Base-by-base conservation (phyloP, 2,329 filamentous ascomycete species). In the Dactylella cylindrospora region DNA sequence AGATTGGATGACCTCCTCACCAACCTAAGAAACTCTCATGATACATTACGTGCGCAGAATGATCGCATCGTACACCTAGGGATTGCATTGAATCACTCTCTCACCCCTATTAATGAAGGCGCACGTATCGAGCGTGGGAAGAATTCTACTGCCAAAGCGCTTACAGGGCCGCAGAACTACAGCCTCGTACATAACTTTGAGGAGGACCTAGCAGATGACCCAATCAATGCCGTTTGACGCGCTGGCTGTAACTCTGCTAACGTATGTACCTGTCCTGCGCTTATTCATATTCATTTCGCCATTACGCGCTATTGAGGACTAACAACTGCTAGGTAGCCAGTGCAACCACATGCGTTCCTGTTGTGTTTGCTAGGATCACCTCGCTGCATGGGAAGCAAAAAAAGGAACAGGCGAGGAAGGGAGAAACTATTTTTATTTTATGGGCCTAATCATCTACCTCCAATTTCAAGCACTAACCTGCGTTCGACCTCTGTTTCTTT, bases 401-500 rank as follows among this genome's bases (percentile, higher is more conserved):
- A 33, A n/a, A n/a, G n/a, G n/a, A n/a, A n/a, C n/a, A n/a, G n/a
- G n/a, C n/a, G n/a, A n/a, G n/a, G n/a, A n/a, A n/a, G n/a, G n/a
- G n/a, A n/a, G n/a, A n/a, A n/a, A n/a, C n/a, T n/a, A n/a, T n/a
- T n/a, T n/a, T n/a, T n/a, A n/a, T n/a, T 31, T 31, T 28, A 28
- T 12, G 22, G 20, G 20, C n/a, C 23, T 49, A 7, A 23, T 29
- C 15, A 49, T 40, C 45, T 66, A 76, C 67, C 75, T 35, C 82
- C 76, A 67, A 87, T 86, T 69, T 91, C 87, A 44, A 91, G 79
- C 6, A 91, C 87, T 70, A 86, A 87, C 43, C 87, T 79, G 59
- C 85, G 76, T 67, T 87, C 85, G 19, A 91, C 86, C 66, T 86
- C 81, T 73, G 88, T 86, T 71, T 87, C 80, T 65, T 83, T 88